Conservation (phyloP, 2,329 filamentous ascomycete species). For the Akanthomyces lecanii region DNA sequence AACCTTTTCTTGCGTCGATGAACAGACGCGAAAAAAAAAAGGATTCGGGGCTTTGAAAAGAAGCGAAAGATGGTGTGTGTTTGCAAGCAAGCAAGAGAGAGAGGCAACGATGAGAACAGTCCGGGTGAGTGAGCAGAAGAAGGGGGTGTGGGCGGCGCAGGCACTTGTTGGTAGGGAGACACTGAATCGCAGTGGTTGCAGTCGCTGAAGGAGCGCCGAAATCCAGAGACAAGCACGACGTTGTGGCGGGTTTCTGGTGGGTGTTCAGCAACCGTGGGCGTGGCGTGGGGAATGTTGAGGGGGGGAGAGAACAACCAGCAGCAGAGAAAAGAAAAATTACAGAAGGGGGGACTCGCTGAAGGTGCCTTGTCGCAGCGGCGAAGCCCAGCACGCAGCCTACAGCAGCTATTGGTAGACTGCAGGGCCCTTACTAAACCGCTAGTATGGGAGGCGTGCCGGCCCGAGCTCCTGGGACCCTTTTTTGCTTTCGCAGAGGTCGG, state of each 20-base stretch:
- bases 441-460: neutral
- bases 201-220: neutral
- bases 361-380: neutral
- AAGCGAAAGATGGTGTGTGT: slow-evolving; percentile 8
- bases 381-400: neutral
- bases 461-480: neutral
- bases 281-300: slow-evolving; percentile 5
- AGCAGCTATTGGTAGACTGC: neutral
- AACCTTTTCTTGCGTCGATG: neutral
- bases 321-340: slow-evolving; percentile 7
- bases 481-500: neutral
- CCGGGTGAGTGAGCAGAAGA: slow-evolving; percentile 11
- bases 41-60: neutral
- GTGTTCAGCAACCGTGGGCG: neutral
- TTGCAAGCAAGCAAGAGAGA: slow-evolving; percentile 10
- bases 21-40: neutral
- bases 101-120: slow-evolving; percentile 1
- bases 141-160: neutral
- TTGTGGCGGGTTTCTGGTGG: neutral
- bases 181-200: slow-evolving; percentile 1
- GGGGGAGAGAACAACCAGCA: slow-evolving; percentile 1
- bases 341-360: neutral
- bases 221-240: slow-evolving; percentile 10
- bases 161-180: neutral
- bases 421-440: neutral